Evolutionary conservation across 306 rosid genomes (phyloP).

Genomic region (Fragaria ananassa): DNA sequence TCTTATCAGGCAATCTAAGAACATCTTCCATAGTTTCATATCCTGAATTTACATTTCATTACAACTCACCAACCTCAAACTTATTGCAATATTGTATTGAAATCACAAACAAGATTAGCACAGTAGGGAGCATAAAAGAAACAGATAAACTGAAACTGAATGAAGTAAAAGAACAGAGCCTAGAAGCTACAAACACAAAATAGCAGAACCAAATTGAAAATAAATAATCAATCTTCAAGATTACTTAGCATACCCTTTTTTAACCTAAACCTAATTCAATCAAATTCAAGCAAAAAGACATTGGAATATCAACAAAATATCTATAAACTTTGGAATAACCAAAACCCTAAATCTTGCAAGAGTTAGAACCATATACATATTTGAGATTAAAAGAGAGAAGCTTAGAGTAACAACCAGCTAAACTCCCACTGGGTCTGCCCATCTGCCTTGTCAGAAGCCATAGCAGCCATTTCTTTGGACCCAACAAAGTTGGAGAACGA

Average conservation of each 20-base stretch:
- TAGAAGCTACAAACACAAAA: not conserved
- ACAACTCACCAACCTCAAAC: too few relatives aligned
- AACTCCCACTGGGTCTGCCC: conserved; percentile 50
- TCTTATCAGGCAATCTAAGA: not conserved
- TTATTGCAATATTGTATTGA: not conserved
- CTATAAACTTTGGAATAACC: not conserved
- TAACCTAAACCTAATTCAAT: not conserved
- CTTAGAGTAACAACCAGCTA: conserved; percentile 43
- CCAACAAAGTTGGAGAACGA: not conserved
- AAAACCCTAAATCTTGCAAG: conserved; percentile 4
- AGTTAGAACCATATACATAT: not conserved
- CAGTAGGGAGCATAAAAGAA: not conserved
- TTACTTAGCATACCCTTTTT: not conserved
- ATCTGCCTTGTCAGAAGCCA: conserved; percentile 19
- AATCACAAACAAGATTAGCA: not conserved
- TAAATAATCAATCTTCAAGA: not conserved
- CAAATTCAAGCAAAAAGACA: not conserved
- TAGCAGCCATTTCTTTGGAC: conserved; percentile 39
- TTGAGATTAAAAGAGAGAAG: not conserved
- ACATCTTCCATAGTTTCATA: not conserved
- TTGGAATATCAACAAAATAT: not conserved
- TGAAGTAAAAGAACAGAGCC: not conserved
- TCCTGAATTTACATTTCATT: not conserved
- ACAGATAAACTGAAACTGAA: not conserved
- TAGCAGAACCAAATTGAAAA: not conserved